phyloP scores from a whole-genome alignment of 2,329 filamentous ascomycete species.

The Aspergillus awamori region DNA sequence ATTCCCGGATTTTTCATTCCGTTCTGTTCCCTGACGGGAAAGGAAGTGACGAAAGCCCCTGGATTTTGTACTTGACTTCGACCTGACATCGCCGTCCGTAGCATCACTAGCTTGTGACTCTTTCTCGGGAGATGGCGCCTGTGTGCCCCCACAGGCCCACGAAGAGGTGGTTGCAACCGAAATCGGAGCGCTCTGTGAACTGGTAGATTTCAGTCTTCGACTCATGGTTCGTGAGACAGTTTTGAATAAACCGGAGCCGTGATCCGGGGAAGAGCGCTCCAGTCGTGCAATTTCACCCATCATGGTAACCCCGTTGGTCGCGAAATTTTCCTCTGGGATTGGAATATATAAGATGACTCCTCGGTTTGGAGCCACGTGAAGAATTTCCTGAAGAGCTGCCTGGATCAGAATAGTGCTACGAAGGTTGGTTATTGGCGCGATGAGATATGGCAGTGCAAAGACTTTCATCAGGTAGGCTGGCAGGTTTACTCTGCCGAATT shows the following conservation, averaged over 20 bases:
- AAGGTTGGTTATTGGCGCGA: constrained; percentile 76
- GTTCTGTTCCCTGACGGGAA: constrained; percentile 18
- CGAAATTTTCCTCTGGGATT: constrained; percentile 71
- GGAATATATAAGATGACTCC: constrained; percentile 74
- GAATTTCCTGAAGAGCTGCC: constrained; percentile 69
- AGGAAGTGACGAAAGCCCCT: constrained; percentile 29
- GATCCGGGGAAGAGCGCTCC: constrained; percentile 49
- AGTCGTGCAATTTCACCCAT: constrained; percentile 67
- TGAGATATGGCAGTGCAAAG: constrained; percentile 67
- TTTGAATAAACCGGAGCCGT: constrained; percentile 46
- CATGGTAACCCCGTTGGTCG: constrained; percentile 70
- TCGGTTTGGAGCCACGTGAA: constrained; percentile 67
- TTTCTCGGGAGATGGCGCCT: not conserved
- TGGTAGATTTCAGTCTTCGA: constrained; percentile 37
- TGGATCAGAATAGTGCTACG: constrained; percentile 79
- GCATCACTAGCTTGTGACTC: constrained; percentile 10
- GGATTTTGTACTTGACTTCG: constrained; percentile 26
- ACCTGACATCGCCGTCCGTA: constrained; percentile 11
- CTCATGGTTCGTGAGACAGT: constrained; percentile 43
- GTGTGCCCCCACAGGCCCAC: constrained; percentile 16
- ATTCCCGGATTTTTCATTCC: constrained; percentile 2
- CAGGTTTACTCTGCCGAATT: constrained; percentile 74
- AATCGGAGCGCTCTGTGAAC: constrained; percentile 29
- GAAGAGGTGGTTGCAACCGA: constrained; percentile 28
- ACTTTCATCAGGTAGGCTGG: constrained; percentile 79